Conservation (phyloP, 2,329 filamentous ascomycete species). For the Aspergillus pseudonomiae region DNA sequence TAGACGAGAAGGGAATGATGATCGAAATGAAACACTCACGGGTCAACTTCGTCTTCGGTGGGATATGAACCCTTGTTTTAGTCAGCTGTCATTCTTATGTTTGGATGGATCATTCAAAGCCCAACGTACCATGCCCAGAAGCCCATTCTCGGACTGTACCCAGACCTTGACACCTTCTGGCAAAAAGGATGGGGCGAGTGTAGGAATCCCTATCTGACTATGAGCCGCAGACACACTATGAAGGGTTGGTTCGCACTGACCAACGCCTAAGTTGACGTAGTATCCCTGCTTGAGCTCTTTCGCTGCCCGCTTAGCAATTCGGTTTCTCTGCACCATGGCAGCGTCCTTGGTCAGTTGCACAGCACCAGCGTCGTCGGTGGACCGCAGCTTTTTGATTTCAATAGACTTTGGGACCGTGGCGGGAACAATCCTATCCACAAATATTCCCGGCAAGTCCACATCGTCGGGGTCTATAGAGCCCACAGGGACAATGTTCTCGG, state of each 20-base stretch:
- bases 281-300: constrained; percentile 71
- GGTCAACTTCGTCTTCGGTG: constrained; percentile 69
- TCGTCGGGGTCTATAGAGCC: constrained; percentile 74
- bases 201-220: constrained; percentile 68
- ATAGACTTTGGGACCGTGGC: constrained; percentile 72
- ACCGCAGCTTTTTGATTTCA: constrained; percentile 67
- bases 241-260: constrained; percentile 19
- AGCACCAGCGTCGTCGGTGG: constrained; percentile 41
- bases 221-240: constrained; percentile 1
- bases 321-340: constrained; percentile 45
- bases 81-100: constrained; percentile 5
- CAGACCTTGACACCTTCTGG: constrained; percentile 71
- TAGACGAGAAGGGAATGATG: background rate
- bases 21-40: constrained; percentile 36
- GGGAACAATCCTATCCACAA: constrained; percentile 78
- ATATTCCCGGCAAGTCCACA: constrained; percentile 80
- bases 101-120: background rate
- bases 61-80: constrained; percentile 67
- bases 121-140: constrained; percentile 66
- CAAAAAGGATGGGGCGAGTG: constrained; percentile 77
- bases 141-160: constrained; percentile 85
- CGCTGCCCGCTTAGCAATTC: constrained; percentile 76
- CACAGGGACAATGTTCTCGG: constrained; percentile 77
- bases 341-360: constrained; percentile 39
- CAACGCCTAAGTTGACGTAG: constrained; percentile 41